A percentile compares a stretch with the other conserved stretches of the same genome.
Evolutionary conservation across 371 early-diverging fungal species (phyloP).

Genomic region (Actinomortierella wolfii): DNA sequence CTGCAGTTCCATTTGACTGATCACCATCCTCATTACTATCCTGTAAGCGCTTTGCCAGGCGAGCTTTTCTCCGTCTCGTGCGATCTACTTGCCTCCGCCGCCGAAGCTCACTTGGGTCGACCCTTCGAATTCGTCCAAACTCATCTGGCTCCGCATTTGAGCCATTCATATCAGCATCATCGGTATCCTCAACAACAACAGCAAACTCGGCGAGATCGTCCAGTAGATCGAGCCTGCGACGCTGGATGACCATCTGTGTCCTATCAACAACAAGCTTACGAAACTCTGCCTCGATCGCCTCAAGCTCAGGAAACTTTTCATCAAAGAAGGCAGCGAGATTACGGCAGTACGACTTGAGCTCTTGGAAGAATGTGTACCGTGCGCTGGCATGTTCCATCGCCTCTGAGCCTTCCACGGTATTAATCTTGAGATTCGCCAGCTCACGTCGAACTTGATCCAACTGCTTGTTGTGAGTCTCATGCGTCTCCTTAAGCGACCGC

Average conservation of each 20-base stretch:
- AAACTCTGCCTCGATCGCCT: slow-evolving; percentile 61
- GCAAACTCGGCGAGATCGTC: slow-evolving; percentile 60
- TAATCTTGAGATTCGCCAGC: slow-evolving; percentile 41
- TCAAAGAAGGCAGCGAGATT: slow-evolving; percentile 75
- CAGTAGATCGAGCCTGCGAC: slow-evolving; percentile 50
- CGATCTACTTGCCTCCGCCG: slow-evolving; percentile 44
- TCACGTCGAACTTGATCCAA: slow-evolving; percentile 53
- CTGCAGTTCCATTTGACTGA: neutral
- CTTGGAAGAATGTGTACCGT: slow-evolving; percentile 72
- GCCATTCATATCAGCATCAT: slow-evolving; percentile 16
- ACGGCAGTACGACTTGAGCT: slow-evolving; percentile 60
- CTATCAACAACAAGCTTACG: slow-evolving; percentile 51
- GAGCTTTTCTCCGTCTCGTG: slow-evolving; percentile 16
- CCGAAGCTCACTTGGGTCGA: slow-evolving; percentile 42
- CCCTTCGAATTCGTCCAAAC: slow-evolving; percentile 50
- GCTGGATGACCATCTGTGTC: slow-evolving; percentile 46
- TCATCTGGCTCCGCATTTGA: slow-evolving; percentile 48
- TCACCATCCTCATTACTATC: no score
- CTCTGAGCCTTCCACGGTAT: slow-evolving; percentile 47
- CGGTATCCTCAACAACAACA: slow-evolving; percentile 36
- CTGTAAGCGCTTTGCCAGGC: no score
- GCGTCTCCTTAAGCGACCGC: slow-evolving; percentile 38
- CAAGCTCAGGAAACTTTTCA: slow-evolving; percentile 67
- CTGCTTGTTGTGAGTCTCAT: slow-evolving; percentile 53
- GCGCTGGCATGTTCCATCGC: slow-evolving; percentile 55